phyloP scores from a whole-genome alignment of 2,329 filamentous ascomycete genomes.

The Colletotrichum agaves region DNA sequence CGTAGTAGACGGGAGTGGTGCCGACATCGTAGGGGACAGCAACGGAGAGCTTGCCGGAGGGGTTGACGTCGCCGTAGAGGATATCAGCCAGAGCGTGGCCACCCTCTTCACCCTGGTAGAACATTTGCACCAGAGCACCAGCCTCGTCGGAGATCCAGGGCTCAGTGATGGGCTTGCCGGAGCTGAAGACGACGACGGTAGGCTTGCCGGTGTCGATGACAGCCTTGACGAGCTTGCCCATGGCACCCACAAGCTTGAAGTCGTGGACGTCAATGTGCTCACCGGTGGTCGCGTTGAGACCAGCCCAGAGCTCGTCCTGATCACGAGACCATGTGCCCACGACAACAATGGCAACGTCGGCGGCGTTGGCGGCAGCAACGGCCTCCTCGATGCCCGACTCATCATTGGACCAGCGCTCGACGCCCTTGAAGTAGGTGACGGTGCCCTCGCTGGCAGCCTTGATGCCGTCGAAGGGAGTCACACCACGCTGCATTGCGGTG shows the following conservation, averaged over 20 bases:
- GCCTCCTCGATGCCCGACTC: constrained; percentile 75
- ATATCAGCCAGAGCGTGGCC: constrained; percentile 74
- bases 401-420: constrained; percentile 77
- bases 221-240: constrained; percentile 72
- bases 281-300: constrained; percentile 78
- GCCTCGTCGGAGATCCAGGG: constrained; percentile 76
- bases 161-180: constrained; percentile 78
- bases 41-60: constrained; percentile 73
- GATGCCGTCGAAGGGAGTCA: constrained; percentile 78
- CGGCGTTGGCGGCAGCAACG: constrained; percentile 70
- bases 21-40: constrained; percentile 75
- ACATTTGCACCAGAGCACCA: constrained; percentile 76
- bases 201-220: constrained; percentile 75
- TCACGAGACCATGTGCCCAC: constrained; percentile 82
- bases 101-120: constrained; percentile 78
- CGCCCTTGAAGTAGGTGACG: constrained; percentile 75
- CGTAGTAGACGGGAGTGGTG: constrained; percentile 76
- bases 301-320: constrained; percentile 75
- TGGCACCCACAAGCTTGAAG: constrained; percentile 76
- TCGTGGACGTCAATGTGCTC: constrained; percentile 76
- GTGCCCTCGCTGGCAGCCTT: constrained; percentile 67
- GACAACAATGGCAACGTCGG: constrained; percentile 78
- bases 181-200: constrained; percentile 74
- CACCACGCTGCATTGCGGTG: constrained; percentile 69
- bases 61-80: constrained; percentile 72